These are phyloP conservation scores for Urtica urens DNA, from an alignment of 306 rosid genomes.

Conservation along the genomic window DNA sequence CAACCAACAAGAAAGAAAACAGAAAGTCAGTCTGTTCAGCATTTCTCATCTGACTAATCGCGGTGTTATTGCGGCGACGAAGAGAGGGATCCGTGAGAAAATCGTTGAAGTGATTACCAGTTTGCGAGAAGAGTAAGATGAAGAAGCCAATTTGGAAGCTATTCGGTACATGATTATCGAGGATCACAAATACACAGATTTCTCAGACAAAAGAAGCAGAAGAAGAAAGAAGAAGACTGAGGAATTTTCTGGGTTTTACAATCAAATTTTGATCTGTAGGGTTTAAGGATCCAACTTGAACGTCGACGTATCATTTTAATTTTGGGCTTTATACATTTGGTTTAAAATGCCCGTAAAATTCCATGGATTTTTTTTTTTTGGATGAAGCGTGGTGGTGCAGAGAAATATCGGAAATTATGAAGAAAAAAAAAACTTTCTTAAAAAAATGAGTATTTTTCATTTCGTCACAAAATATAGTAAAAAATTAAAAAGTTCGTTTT, in stretches of 20 bases:
- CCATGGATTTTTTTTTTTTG: no score
- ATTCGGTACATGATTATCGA: slow-evolving; percentile 56
- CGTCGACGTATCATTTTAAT: no score
- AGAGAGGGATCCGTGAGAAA: not conserved
- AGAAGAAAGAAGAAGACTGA: not conserved
- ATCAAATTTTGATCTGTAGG: slow-evolving; percentile 7
- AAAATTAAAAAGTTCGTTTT: no score
- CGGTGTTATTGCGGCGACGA: no score
- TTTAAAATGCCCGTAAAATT: no score
- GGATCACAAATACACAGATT: not conserved
- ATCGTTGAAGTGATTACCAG: slow-evolving; percentile 29
- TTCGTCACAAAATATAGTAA: no score
- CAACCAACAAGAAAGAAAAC: not conserved
- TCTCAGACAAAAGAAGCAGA: not conserved
- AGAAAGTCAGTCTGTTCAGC: not conserved
- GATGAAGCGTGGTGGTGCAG: no score
- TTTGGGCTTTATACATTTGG: no score
- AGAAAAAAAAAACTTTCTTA: no score
- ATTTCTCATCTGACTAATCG: not conserved
- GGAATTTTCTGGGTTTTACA: not conserved
- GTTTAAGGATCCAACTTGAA: slow-evolving; percentile 23
- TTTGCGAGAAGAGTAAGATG: slow-evolving; percentile 43
- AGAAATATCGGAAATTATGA: no score
- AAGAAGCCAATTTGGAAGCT: slow-evolving; percentile 54
- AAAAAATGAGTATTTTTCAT: no score